Evolutionary conservation across 192 early-diverging fungal species (phyloP), one percentile per base, ranked within the genome.

Genomic region (Entomortierella parvispora): DNA sequence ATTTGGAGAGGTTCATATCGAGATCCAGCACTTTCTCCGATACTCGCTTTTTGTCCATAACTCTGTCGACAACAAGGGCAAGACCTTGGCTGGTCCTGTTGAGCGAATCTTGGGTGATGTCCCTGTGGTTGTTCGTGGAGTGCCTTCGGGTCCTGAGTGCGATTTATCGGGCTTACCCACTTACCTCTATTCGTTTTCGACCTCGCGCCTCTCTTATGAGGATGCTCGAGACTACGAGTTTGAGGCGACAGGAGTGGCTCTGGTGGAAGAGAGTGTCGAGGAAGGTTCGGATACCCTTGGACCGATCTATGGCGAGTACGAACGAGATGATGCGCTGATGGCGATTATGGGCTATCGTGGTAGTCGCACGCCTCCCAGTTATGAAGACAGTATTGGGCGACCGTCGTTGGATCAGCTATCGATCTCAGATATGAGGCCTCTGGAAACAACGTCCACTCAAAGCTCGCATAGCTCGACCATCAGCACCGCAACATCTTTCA

Each of bases 11-110:
- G 31, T 77, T 28, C 46, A 33, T 14, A 63, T 77, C 42, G 74
- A 77, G 49, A 33, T 77, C 23, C 74, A 77, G 44, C 74, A 77
- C 25, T 77, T 77, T 64, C 62, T 77, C 33, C 74, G 74, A 29
- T 77, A 68, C 40, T 77, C 74, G 2, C 0, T 77, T 31, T 63
- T 68, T 64, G 74, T 68, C 23, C 58, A 54, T 33, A 65, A 65
- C 50, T 77, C 65, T 2, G 61, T 77, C 18, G 74, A 77, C 28
- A 37, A 4, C 55, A 67, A 62, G 47, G 74, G 74, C 44, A 77
- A 68, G 61, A 64, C 56, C 0, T 11, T 64, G 4, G 0, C 51
- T 6, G 32, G 50, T 9, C 47, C 71, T 18, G 52, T 76, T 3
- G 71, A 76, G 59, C 65, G 65, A 11, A 15, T 42, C 12, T 3